Conservation (phyloP, 1,284 basidiomycete species). For the Mycosarcoma mackinlayi region DNA sequence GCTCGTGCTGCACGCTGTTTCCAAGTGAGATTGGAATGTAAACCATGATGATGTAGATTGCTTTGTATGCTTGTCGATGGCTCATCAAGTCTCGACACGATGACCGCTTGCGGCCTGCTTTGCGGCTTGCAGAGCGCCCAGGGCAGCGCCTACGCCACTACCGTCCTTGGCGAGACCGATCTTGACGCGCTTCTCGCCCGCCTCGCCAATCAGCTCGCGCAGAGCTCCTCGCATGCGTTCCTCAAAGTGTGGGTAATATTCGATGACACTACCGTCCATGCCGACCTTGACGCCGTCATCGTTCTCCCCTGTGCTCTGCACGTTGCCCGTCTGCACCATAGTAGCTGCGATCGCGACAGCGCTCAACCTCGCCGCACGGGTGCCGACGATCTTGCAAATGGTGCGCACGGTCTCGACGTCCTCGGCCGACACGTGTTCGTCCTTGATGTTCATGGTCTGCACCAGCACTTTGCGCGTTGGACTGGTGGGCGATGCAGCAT, state of each 20-base stretch:
- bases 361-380: constrained; percentile 83
- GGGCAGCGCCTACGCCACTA: constrained; percentile 81
- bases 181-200: constrained; percentile 80
- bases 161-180: constrained; percentile 97
- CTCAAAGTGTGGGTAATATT: constrained; percentile 78
- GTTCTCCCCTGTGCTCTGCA: constrained; percentile 70
- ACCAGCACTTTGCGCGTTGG: constrained; percentile 74
- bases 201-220: constrained; percentile 79
- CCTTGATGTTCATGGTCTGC: constrained; percentile 75
- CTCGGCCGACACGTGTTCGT: constrained; percentile 68
- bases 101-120: constrained; percentile 56
- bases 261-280: constrained; percentile 75
- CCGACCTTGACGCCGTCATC: constrained; percentile 49
- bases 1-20: background rate
- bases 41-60: background rate
- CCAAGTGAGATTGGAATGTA: background rate
- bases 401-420: constrained; percentile 82
- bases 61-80: background rate
- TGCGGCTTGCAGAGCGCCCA: constrained; percentile 54
- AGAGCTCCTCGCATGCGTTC: constrained; percentile 79
- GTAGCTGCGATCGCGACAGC: constrained; percentile 88
- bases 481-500: constrained; percentile 24
- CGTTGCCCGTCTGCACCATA: constrained; percentile 80
- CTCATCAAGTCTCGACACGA: constrained; percentile 36
- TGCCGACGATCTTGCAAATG: constrained; percentile 80